These are phyloP conservation scores for Coniochaeta sp. DNA, from an alignment of 2,329 filamentous ascomycete genomes.

Conservation along the genomic window DNA sequence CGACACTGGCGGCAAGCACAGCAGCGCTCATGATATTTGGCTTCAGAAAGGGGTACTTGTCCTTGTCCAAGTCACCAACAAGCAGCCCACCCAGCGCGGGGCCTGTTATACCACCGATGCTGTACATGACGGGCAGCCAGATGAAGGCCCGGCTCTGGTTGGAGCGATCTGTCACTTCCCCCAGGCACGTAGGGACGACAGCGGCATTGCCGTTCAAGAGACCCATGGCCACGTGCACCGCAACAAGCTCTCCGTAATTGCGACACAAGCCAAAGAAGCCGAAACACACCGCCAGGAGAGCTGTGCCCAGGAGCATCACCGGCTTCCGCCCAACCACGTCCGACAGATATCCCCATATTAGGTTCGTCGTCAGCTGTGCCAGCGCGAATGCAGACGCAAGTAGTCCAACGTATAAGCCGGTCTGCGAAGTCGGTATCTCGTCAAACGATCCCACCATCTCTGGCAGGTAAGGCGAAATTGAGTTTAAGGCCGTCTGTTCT, in stretches of 20 bases:
- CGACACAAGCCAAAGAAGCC: conserved; percentile 79
- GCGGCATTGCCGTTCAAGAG: conserved; percentile 92
- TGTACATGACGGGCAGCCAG: conserved; percentile 94
- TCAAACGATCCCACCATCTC: conserved; percentile 86
- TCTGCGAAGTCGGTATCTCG: conserved; percentile 62
- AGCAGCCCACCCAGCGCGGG: conserved; percentile 85
- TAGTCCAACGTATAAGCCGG: conserved; percentile 82
- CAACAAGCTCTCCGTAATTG: conserved; percentile 73
- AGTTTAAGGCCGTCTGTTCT: conserved; percentile 95
- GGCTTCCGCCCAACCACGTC: conserved; percentile 77
- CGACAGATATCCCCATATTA: conserved; percentile 81
- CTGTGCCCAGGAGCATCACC: conserved; percentile 72
- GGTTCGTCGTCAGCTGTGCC: conserved; percentile 87
- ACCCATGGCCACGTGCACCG: conserved; percentile 87
- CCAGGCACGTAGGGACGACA: conserved; percentile 86
- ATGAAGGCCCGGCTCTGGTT: conserved; percentile 93
- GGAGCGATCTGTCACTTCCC: conserved; percentile 88
- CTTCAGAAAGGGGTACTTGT: conserved; percentile 71
- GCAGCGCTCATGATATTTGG: conserved; percentile 75
- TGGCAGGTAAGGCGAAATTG: conserved; percentile 89
- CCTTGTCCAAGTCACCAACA: conserved; percentile 53
- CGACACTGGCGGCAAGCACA: conserved; percentile 64
- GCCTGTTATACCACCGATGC: conserved; percentile 85
- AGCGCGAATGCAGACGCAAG: conserved; percentile 88
- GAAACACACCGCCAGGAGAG: conserved; percentile 77